Conservation (phyloP, 2,329 filamentous ascomycete genomes). For the Xylaria hypoxylon region DNA sequence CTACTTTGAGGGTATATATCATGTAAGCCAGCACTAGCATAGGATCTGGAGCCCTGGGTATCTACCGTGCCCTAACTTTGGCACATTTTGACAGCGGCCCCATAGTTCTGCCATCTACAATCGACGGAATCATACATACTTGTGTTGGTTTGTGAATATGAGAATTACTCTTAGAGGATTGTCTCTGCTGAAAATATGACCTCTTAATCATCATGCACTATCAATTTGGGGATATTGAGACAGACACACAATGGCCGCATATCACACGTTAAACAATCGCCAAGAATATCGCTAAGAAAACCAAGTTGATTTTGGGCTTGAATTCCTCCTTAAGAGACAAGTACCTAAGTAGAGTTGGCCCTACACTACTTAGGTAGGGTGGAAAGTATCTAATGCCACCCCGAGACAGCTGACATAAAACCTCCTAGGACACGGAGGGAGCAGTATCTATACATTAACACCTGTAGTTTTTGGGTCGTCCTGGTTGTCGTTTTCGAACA, state of each 20-base stretch:
- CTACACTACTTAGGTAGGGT: constrained; percentile 9
- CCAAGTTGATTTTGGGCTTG: constrained; percentile 11
- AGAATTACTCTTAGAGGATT: neutral
- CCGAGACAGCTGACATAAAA: constrained; percentile 20
- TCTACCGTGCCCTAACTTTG: neutral
- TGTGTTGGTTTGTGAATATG: neutral
- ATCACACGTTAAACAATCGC: neutral
- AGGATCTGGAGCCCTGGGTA: neutral
- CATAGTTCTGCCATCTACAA: neutral
- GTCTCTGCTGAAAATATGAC: neutral
- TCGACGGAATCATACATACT: neutral
- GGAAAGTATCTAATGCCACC: constrained; percentile 17
- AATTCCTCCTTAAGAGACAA: constrained; percentile 26
- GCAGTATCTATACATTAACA: constrained; percentile 15
- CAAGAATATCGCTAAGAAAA: neutral
- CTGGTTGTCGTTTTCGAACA: constrained; percentile 19
- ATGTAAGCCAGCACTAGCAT: too few species aligned
- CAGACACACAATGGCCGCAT: neutral
- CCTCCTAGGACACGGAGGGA: constrained; percentile 11
- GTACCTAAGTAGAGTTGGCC: constrained; percentile 21
- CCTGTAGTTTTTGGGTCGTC: constrained; percentile 7
- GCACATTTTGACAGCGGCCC: neutral
- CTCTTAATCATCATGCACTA: neutral
- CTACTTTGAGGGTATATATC: neutral
- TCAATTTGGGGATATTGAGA: neutral